Evolutionary conservation across 768 basidiomycete genomes (phyloP), one percentile per base, ranked within the genome.

Genomic region (Lactarius evosmus): DNA sequence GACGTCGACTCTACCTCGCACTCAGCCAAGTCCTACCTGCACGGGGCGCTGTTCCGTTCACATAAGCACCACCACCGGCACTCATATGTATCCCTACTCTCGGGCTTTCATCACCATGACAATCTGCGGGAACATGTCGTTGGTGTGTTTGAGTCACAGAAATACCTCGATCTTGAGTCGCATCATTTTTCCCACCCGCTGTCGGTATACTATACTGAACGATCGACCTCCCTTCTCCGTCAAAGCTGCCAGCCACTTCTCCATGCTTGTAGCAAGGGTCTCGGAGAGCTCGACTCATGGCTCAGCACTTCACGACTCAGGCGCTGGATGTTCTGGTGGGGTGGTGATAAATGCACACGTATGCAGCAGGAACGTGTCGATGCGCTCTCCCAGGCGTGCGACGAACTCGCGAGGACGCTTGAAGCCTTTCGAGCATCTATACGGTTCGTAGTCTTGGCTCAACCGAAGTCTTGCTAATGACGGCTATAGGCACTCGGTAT

Each of bases 61-160:
- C 61, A 40, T 59, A 52, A 38, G 56, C 58, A 67, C 33, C 34
- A 56, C 36, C 60, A 56, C 59, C 55, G 52, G 30, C 63, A 61
- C 25, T 67, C 67, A n/a, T 32, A 66, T 33, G 16, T 56, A 33
- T 66, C 62, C 27, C 32, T 51, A 27, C 52, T 63, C 71, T 41
- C 69, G 65, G 49, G 46, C 16, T 17, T 55, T 25, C 55, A 50
- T 50, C 52, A 50, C 25, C 56, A 52, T 27, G 56, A 57, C n/a
- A 59, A 65, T 50, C 53, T 73, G 66, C 68, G 66, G 25, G 85
- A 89, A 69, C 75, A 79, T 32, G 81, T 81, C 0, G 89, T 91
- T 0, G 89, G 87, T 2, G 83, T 88, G 16, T 91, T 91, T 63
- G 89, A 91, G 75, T 83, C 82, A 3, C 84, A 89, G 68, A 74